Percentiles rank a stretch among this genome's conserved stretches.
Evolutionary conservation across 1,284 basidiomycete species (phyloP).

Genomic region (Melampsora americana): DNA sequence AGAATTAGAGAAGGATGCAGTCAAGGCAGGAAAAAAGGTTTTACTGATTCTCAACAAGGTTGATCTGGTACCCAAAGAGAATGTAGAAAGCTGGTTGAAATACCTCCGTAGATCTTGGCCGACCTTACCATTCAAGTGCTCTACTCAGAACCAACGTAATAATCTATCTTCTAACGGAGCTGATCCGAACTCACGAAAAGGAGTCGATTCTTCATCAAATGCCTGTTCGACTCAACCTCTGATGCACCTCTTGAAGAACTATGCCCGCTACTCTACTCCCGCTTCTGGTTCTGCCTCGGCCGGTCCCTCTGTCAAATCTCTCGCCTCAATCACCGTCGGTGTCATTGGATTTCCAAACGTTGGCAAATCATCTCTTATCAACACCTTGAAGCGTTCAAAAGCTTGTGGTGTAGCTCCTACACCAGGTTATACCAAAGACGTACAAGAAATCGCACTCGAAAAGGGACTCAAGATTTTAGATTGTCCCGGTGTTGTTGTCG

Average conservation of each 20-base stretch:
- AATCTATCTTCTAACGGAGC: constrained; percentile 59
- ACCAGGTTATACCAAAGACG: constrained; percentile 87
- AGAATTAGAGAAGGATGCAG: constrained; percentile 84
- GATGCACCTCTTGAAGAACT: constrained; percentile 84
- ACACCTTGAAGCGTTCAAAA: constrained; percentile 83
- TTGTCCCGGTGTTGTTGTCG: constrained; percentile 92
- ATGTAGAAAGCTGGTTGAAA: constrained; percentile 84
- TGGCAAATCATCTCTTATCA: constrained; percentile 92
- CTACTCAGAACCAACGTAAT: constrained; percentile 72
- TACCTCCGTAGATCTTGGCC: constrained; percentile 87
- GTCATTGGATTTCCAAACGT: constrained; percentile 97
- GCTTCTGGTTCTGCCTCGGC: constrained; percentile 15
- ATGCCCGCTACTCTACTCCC: constrained; percentile 59
- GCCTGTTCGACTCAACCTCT: constrained; percentile 64
- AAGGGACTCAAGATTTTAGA: constrained; percentile 88
- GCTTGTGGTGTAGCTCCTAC: constrained; percentile 92
- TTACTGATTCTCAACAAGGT: constrained; percentile 90
- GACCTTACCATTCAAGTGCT: constrained; percentile 88
- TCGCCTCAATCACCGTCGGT: constrained; percentile 69
- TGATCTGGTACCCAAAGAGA: constrained; percentile 81
- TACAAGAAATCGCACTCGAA: constrained; percentile 91
- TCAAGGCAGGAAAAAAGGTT: constrained; percentile 77
- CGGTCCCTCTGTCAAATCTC: constrained; percentile 45
- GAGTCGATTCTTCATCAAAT: constrained; percentile 66
- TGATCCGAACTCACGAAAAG: constrained; percentile 44